A percentile compares a stretch with the other conserved stretches of the same genome.
phyloP scores from a whole-genome alignment of 305 asterid species.

The Petunia hybrid region DNA sequence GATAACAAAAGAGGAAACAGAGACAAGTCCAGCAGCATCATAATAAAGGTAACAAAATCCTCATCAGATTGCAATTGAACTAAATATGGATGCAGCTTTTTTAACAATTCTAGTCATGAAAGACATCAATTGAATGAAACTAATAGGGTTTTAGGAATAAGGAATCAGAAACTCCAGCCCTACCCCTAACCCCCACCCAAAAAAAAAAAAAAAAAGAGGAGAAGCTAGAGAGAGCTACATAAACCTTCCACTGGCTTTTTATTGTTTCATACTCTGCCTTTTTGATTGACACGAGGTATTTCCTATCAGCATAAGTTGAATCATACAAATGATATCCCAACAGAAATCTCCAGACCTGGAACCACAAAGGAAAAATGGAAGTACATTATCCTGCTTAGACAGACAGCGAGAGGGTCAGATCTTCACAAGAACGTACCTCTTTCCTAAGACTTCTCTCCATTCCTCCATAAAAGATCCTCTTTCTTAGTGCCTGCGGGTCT shows the following conservation, averaged over 20 bases:
- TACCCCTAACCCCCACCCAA: not conserved
- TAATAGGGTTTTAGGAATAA: conserved; percentile 1
- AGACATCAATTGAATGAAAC: conserved; percentile 26
- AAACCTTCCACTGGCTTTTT: conserved; percentile 97
- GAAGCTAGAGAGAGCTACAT: conserved; percentile 38
- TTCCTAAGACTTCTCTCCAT: conserved; percentile 79
- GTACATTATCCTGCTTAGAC: conserved; percentile 14
- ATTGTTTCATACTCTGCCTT: conserved; percentile 84
- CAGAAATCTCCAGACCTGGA: conserved; percentile 90
- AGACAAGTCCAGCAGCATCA: conserved; percentile 25
- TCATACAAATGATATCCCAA: conserved; percentile 78
- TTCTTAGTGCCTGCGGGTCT: conserved; percentile 73
- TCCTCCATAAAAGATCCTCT: conserved; percentile 94
- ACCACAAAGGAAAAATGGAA: conserved; percentile 30
- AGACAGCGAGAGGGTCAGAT: conserved; percentile 16
- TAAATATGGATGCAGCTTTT: not conserved
- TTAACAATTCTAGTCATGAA: conserved; percentile 21
- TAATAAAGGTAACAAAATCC: not conserved
- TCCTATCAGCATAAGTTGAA: conserved; percentile 95
- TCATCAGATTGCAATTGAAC: conserved; percentile 3
- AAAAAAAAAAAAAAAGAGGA: not conserved
- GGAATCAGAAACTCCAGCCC: not conserved
- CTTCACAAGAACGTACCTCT: conserved; percentile 59
- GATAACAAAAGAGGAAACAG: not conserved
- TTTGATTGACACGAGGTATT: conserved; percentile 72